A percentile compares a stretch with the other conserved stretches of the same genome.
These are phyloP conservation scores for Diddensiella santjacobensis DNA, from an alignment of 805 yeast species.

Conservation along the genomic window DNA sequence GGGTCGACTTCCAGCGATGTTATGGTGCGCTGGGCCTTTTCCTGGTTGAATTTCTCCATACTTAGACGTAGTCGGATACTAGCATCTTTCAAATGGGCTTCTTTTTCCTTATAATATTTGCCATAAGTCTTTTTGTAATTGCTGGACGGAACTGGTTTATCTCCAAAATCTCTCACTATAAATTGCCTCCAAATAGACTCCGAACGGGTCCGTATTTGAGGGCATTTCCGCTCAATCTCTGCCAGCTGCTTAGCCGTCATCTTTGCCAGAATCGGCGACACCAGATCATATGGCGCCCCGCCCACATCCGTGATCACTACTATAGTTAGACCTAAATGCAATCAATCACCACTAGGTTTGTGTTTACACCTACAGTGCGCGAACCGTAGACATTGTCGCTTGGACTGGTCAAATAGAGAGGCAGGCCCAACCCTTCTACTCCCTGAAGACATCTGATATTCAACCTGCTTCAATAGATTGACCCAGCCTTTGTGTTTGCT, in stretches of 20 bases:
- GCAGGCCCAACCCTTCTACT: too few species aligned
- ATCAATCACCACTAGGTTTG: not conserved
- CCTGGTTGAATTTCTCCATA: conserved; percentile 27
- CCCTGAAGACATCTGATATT: too few species aligned
- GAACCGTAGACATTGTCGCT: conserved; percentile 24
- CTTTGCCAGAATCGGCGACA: conserved; percentile 34
- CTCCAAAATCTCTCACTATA: conserved; percentile 32
- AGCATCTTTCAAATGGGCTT: conserved; percentile 44
- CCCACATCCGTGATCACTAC: conserved; percentile 37
- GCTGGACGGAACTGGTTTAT: conserved; percentile 29
- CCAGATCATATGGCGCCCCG: conserved; percentile 35
- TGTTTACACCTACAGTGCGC: conserved; percentile 23
- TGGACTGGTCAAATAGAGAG: conserved; percentile 20
- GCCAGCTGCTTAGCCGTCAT: conserved; percentile 34
- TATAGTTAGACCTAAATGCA: not conserved
- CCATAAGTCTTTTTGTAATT: conserved; percentile 29
- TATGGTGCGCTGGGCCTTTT: conserved; percentile 26
- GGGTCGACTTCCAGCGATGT: conserved; percentile 25
- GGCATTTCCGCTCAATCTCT: conserved; percentile 30
- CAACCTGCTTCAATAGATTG: too few species aligned
- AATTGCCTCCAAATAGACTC: conserved; percentile 35
- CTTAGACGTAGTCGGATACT: conserved; percentile 35
- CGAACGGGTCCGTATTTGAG: conserved; percentile 30
- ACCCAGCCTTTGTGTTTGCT: too few species aligned
- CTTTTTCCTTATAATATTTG: conserved; percentile 37